Evolutionary conservation across 2,329 filamentous ascomycete species (phyloP), one percentile per base, ranked within the genome.

Genomic region (Chalara sp.): DNA sequence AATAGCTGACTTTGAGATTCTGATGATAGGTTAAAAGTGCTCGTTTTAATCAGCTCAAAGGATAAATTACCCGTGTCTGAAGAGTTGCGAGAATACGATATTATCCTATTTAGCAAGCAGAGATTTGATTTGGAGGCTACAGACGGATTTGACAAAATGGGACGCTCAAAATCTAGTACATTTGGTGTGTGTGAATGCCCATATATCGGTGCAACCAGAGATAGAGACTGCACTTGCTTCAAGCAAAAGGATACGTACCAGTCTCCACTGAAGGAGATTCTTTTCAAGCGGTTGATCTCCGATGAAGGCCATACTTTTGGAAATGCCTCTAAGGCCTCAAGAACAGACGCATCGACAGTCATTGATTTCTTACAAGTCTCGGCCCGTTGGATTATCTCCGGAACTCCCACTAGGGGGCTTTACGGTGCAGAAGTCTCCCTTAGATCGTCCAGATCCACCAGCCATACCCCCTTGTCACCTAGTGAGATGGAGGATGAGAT

Each of bases 281-380:
- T 89, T 59, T 96, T 92, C 77, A 84, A 96, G 60, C 79, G 92
- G 1, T 84, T 95, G 44, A 91, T 97, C 44, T 86, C 95, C 13
- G 92, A 97, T 57, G 92, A 96, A 73, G 92, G 92, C 0, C 90
- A 96, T 65, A 86, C 80, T 53, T 83, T 96, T 52, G 88, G 89
- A 0, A 85, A 87, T 37, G 79, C 79, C 1, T 76, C 69, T 2
- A 66, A 68, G 5, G 71, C 72, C 7, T 73, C 72, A 47, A 80
- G 75, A 58, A 89, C 81, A 43, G 73, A 77, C 40, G 61, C 82
- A 5, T 69, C 80, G 21, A 63, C 71, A 2, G 72, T 75, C 2
- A 65, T 84, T 1, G 75, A 83, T 13, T 65, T 65, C 10, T 65
- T 86, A n/a, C 69, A 76, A 8, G 71, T 89, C 12, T 84, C 89